Conservation (phyloP, 2,329 filamentous ascomycete species). For the Teratosphaeria gauchensis region DNA sequence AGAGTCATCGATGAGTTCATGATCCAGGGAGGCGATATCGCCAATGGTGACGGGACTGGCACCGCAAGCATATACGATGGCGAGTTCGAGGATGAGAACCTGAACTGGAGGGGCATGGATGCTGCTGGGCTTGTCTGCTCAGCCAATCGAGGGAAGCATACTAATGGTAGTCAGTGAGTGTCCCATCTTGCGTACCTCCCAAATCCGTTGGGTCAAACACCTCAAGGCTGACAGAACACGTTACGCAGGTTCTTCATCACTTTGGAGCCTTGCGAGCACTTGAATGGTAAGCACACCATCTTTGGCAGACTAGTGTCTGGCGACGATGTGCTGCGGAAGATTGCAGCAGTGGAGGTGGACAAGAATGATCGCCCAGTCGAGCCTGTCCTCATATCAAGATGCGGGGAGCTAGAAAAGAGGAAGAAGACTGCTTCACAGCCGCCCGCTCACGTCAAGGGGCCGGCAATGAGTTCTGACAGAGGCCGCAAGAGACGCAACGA, state of each 20-base stretch:
- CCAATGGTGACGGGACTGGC: slow-evolving; percentile 32
- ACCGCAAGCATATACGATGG: slow-evolving; percentile 31
- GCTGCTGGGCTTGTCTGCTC: slow-evolving; percentile 31
- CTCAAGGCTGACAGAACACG: slow-evolving; percentile 2
- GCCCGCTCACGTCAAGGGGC: neutral
- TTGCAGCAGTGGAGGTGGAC: slow-evolving; percentile 29
- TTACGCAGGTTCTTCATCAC: slow-evolving; percentile 32
- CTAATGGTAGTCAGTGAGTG: slow-evolving; percentile 32
- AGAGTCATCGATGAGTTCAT: slow-evolving; percentile 36
- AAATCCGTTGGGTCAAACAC: neutral
- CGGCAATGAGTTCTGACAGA: slow-evolving; percentile 7
- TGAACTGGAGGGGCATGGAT: slow-evolving; percentile 33
- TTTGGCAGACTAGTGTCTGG: slow-evolving; percentile 31
- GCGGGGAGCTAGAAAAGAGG: slow-evolving; percentile 31
- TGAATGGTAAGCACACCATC: slow-evolving; percentile 34
- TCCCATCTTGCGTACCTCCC: neutral
- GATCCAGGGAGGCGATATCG: slow-evolving; percentile 36
- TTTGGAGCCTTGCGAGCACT: slow-evolving; percentile 28
- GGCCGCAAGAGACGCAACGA: slow-evolving; percentile 20
- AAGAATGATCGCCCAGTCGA: slow-evolving; percentile 27
- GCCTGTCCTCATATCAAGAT: slow-evolving; percentile 28
- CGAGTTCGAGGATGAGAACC: slow-evolving; percentile 34
- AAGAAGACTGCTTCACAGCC: slow-evolving; percentile 13
- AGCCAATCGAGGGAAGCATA: slow-evolving; percentile 31
- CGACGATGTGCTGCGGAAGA: slow-evolving; percentile 25